Evolutionary conservation across 169 alveolate species (phyloP), one percentile per base, ranked within the genome.

Genomic region (Amoebophrya sp.): DNA sequence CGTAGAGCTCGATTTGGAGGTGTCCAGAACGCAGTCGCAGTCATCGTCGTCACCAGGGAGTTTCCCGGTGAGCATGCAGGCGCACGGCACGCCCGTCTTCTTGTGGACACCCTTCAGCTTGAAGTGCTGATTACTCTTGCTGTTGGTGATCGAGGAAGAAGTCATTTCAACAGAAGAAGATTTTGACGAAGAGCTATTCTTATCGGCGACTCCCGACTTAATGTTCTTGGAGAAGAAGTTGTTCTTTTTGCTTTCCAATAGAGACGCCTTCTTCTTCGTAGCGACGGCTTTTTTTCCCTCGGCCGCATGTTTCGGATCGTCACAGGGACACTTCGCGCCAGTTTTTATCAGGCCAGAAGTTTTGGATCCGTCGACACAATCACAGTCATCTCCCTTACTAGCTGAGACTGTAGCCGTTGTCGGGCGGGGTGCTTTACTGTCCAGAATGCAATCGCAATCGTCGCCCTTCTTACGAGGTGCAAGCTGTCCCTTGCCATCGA

Each of bases 1-100:
- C n/a, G n/a, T n/a, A n/a, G n/a, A n/a, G n/a, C n/a, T n/a, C n/a
- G n/a, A n/a, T n/a, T n/a, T n/a, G n/a, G n/a, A n/a, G n/a, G n/a
- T 47, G 65, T 47, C 83, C 83, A 65, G 83, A 6, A 65, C 83
- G 83, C 83, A 65, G 26, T 65, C 83, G 83, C 83, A 65, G 83
- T 65, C 83, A 26, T 65, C 83, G n/a, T 65, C 83, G 18, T 65
- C 83, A 36, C 83, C 83, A 29, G 83, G 83, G 0, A 65, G 83
- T 36, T 65, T 65, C 33, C 83, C 83, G 2, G 18, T 36, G 33
- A 65, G 83, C 2, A 26, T 6, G 26, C 83, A 65, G 83, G 83
- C 83, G 83, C 83, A 65, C 33, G 83, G 83, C 10, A 26, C n/a
- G 33, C 83, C 83, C 39, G 83, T 65, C 26, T 65, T 65, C 33